These are phyloP conservation scores for Komagataella ulmi DNA, from an alignment of 805 yeast species.

Conservation along the genomic window DNA sequence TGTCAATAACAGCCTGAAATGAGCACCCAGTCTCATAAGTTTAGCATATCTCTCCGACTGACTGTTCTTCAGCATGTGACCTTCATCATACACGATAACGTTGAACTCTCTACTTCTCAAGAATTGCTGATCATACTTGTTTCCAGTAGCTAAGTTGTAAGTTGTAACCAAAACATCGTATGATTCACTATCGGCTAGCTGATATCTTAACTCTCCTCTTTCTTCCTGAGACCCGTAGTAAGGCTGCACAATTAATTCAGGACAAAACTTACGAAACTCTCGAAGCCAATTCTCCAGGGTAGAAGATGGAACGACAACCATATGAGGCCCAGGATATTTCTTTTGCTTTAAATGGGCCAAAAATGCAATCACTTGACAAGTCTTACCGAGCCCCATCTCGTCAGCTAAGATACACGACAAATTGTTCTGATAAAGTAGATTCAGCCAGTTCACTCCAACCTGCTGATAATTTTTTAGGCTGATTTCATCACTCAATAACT, in stretches of 20 bases:
- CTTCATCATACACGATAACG: conserved; percentile 91
- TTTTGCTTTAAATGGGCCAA: conserved; percentile 69
- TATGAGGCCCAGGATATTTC: conserved; percentile 60
- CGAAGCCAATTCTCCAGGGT: conserved; percentile 96
- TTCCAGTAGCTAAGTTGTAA: conserved; percentile 81
- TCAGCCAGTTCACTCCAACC: conserved; percentile 94
- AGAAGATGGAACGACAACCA: conserved; percentile 92
- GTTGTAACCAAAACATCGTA: conserved; percentile 93
- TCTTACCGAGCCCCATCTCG: conserved; percentile 97
- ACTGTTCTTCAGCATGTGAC: conserved; percentile 91
- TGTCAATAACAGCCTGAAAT: conserved; percentile 77
- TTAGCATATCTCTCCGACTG: conserved; percentile 76
- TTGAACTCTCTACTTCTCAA: conserved; percentile 66
- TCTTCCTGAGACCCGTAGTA: conserved; percentile 85
- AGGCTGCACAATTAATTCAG: conserved; percentile 70
- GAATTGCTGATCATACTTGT: conserved; percentile 70
- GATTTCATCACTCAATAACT: conserved; percentile 44
- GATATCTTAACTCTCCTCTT: conserved; percentile 72
- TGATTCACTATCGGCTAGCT: conserved; percentile 36
- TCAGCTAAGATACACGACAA: conserved; percentile 93
- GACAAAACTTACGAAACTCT: conserved; percentile 85
- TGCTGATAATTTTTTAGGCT: conserved; percentile 83
- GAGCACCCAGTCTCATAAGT: conserved; percentile 71
- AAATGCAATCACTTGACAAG: conserved; percentile 91
- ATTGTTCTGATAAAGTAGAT: conserved; percentile 59